Evolutionary conservation across 495 filamentous ascomycete species (phyloP), one percentile per base, ranked within the genome.

Genomic region (Aspergillus leporis): DNA sequence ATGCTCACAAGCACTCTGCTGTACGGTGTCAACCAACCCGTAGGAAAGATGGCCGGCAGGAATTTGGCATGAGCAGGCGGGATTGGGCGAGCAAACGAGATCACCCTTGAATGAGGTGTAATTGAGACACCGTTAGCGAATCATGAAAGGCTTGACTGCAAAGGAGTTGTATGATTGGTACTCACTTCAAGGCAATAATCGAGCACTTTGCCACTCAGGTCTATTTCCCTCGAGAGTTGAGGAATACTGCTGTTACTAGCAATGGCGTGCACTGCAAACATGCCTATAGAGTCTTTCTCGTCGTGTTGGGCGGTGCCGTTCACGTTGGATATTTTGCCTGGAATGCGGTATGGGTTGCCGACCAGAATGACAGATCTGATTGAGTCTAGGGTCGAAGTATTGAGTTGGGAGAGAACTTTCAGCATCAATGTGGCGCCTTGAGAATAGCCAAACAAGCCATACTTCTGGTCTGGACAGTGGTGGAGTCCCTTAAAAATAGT

Each of bases 401-500:
- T 25, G 34, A 54, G 52, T 30, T n/a, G 16, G 16, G 18, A 21
- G 7, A 54, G 19, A 10, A 25, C n/a, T 1, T 40, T 53, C 21
- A 54, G n/a, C 23, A 54, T 18, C 34, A 54, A 28, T 4, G 52
- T 43, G 0, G 52, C 34, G 14, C 52, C 52, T 25, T 54, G 52
- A 40, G 34, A 54, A 28, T 54, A 54, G 22, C 34, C 52, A 19
- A 54, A 54, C 36, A 54, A 34, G 13, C n/a, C 52, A 19, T 54
- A 54, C 13, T 43, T 54, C 30, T 53, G 30, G 5, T 30, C 38
- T n/a, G 52, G 52, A 25, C 52, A 43, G 14, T 54, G 19, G 3
- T 28, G 13, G 10, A 25, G 18, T 8, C 32, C 31, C 25, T 41
- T 9, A 25, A 1, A 3, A 25, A 54, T 41, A 7, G 16, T 23